These are phyloP conservation scores for Hippophae gyantsensis DNA, from an alignment of 306 rosid species.

Conservation along the genomic window DNA sequence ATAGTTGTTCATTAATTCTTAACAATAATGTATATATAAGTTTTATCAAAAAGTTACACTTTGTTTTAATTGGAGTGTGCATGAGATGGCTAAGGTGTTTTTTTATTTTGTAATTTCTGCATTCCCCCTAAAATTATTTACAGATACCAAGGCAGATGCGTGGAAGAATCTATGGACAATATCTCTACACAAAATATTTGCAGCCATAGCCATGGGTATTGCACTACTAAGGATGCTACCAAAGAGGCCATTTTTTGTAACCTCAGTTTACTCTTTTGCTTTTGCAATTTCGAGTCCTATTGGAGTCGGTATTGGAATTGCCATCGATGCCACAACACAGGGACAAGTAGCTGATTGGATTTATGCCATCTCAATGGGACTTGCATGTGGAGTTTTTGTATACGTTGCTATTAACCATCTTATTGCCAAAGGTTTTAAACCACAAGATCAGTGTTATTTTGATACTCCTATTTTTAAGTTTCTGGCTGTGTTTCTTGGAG, in stretches of 20 bases:
- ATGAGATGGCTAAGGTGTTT: no score
- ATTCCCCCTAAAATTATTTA: background rate
- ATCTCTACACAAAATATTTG: slow-evolving; percentile 72
- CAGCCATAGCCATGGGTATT: slow-evolving; percentile 74
- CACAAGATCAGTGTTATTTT: slow-evolving; percentile 21
- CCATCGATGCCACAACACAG: slow-evolving; percentile 58
- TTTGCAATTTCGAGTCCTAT: slow-evolving; percentile 67
- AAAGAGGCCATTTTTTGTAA: slow-evolving; percentile 45
- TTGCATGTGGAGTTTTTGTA: slow-evolving; percentile 68
- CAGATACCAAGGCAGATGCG: slow-evolving; percentile 53
- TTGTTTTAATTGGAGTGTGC: no score
- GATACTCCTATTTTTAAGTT: slow-evolving; percentile 53
- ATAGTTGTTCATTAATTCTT: no score
- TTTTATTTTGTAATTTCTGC: no score
- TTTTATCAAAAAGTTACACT: no score
- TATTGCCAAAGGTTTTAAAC: slow-evolving; percentile 56
- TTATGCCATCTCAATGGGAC: slow-evolving; percentile 65
- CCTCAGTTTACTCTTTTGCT: slow-evolving; percentile 45
- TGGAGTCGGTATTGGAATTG: slow-evolving; percentile 74
- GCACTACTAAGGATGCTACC: slow-evolving; percentile 65
- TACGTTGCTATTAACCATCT: slow-evolving; percentile 78
- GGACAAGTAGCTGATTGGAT: slow-evolving; percentile 60
- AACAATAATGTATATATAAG: no score
- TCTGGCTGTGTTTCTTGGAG: slow-evolving; percentile 59
- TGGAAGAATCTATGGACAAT: slow-evolving; percentile 85